Evolutionary conservation across 208 protist species (phyloP).

Genomic region (Trypanosoma brucei): DNA sequence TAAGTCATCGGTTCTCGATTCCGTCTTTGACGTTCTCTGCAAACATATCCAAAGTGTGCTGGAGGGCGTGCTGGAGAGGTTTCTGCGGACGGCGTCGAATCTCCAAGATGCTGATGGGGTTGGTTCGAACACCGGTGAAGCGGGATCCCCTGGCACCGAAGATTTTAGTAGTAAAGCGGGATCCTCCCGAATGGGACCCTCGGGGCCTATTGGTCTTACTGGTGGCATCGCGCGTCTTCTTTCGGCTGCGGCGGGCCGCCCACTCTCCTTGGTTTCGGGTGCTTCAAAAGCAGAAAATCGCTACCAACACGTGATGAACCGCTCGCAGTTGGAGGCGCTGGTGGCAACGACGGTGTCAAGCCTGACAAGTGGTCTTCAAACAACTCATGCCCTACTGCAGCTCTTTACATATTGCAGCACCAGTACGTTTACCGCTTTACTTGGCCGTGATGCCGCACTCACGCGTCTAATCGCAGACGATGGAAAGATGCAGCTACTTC

Average conservation of each 20-base stretch:
- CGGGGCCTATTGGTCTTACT: slow-evolving; percentile 25
- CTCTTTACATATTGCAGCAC: slow-evolving; percentile 70
- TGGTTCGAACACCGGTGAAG: not conserved
- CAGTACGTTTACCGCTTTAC: slow-evolving; percentile 50
- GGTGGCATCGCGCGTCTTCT: slow-evolving; percentile 26
- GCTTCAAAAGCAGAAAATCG: slow-evolving; percentile 20
- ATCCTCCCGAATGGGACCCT: not conserved
- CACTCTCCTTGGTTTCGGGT: slow-evolving; percentile 6
- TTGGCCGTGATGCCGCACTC: slow-evolving; percentile 42
- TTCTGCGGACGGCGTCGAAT: slow-evolving; percentile 33
- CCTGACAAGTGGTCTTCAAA: slow-evolving; percentile 41
- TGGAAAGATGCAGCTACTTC: slow-evolving; percentile 36
- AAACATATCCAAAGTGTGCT: slow-evolving; percentile 65
- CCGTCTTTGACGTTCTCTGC: slow-evolving; percentile 60
- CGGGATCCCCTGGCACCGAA: not conserved
- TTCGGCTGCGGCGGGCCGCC: slow-evolving; percentile 23
- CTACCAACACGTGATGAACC: slow-evolving; percentile 46
- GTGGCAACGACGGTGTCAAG: slow-evolving; percentile 31
- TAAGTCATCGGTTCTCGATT: slow-evolving; percentile 36
- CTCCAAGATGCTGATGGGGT: slow-evolving; percentile 21
- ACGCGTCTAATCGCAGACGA: slow-evolving; percentile 46
- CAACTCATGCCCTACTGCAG: slow-evolving; percentile 49
- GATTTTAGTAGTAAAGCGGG: not conserved
- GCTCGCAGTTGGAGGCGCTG: slow-evolving; percentile 50
- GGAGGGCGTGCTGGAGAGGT: slow-evolving; percentile 54